These are phyloP conservation scores for Colletotrichum sp. DNA, from an alignment of 2,329 filamentous ascomycete species.

Conservation along the genomic window DNA sequence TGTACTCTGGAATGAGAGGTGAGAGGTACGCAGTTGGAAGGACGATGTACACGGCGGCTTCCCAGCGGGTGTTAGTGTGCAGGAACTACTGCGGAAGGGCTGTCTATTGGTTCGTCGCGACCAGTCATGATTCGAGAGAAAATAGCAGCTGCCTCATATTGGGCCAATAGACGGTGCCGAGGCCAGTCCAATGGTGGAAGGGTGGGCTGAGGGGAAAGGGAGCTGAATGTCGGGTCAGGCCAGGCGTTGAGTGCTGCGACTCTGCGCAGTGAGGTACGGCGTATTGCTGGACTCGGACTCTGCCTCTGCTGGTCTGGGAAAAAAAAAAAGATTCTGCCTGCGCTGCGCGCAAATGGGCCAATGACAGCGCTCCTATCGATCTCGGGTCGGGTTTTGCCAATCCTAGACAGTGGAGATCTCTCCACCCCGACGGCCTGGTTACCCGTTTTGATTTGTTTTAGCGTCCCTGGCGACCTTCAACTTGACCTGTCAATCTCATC, in stretches of 20 bases:
- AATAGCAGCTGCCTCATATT: not conserved
- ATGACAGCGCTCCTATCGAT: not conserved
- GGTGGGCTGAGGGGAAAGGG: not conserved
- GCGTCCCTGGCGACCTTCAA: not conserved
- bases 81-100: not conserved
- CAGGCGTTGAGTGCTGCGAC: not conserved
- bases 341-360: slow-evolving; percentile 12
- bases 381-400: not conserved
- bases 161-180: not conserved
- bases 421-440: slow-evolving; percentile 7
- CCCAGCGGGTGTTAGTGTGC: not conserved
- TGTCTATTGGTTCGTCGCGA: not conserved
- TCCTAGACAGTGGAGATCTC: not conserved
- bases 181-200: not conserved
- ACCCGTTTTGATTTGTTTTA: slow-evolving; percentile 5
- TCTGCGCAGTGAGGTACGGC: not conserved
- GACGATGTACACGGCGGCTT: not conserved
- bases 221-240: not conserved
- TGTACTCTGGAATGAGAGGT: not conserved
- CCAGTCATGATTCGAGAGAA: not conserved
- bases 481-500: not conserved
- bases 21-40: not conserved
- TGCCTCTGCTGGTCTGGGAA: not conserved
- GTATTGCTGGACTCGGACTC: not conserved
- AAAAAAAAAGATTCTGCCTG: not conserved